These are phyloP conservation scores for Vitis hybrid DNA, from an alignment of 177 flowering plant genomes.

Conservation along the genomic window DNA sequence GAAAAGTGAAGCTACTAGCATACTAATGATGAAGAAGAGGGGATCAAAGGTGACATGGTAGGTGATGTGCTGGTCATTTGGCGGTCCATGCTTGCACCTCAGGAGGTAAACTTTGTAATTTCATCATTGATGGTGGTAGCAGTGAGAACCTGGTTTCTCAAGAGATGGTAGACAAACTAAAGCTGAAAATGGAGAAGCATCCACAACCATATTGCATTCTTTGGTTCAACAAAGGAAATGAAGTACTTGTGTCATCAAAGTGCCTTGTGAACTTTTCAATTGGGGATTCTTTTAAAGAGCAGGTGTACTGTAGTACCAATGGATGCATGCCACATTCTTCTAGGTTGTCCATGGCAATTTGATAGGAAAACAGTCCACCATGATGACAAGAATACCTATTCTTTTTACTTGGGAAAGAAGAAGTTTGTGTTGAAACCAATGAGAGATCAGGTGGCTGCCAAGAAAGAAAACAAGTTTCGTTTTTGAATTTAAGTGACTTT, in stretches of 20 bases:
- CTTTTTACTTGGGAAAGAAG: not conserved
- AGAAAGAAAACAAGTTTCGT: not conserved
- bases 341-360: constrained; percentile 5
- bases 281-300: not conserved
- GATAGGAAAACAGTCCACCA: not conserved
- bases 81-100: not conserved
- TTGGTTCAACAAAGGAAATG: constrained; percentile 10
- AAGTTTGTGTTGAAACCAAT: not conserved
- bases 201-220: not conserved
- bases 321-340: constrained; percentile 2
- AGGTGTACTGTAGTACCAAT: not conserved
- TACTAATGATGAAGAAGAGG: not conserved
- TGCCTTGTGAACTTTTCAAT: constrained; percentile 3
- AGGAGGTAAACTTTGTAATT: not conserved
- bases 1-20: too few relatives aligned
- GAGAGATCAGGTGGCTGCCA: not conserved
- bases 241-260: constrained; percentile 1
- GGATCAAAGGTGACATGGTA: not conserved
- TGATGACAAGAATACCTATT: constrained; percentile 1
- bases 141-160: constrained; percentile 6
- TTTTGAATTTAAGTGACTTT: not conserved
- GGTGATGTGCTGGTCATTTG: not conserved
- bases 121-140: not conserved
- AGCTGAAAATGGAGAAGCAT: not conserved
- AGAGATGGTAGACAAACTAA: constrained; percentile 5